Evolutionary conservation across 2,329 filamentous ascomycete species (phyloP), one percentile per base, ranked within the genome.

Genomic region (Aspergillus sp.): DNA sequence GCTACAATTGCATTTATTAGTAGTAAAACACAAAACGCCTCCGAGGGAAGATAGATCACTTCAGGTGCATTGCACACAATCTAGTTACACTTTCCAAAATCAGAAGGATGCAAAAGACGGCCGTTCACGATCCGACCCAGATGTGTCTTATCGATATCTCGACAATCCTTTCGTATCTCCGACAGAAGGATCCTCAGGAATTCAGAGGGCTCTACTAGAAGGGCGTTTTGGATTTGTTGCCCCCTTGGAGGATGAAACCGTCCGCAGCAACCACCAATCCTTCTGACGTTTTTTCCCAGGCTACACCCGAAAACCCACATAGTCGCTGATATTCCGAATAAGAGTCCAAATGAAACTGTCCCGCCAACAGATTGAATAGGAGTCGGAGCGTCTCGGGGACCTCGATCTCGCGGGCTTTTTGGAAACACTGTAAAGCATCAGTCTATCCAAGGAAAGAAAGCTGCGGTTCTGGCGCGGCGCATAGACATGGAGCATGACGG

Each of bases 281-380:
- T 0, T 67, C 60, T 3, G 55, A 53, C 16, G 63, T 61, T 46
- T 55, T n/a, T 7, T 36, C 16, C 20, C 55, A 69, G 3, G 67
- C 67, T 20, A 69, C 62, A 0, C 67, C 62, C 0, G 69, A 57
- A 29, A 65, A 63, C 2, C 57, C 49, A 18, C 63, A 70, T 12
- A 74, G 58, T 6, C 64, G 69, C 0, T 69, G 62, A 61, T 91
- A 92, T 55, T 90, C 82, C 0, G 74, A 59, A 49, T 79, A 84
- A 0, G 77, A 80, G 0, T 69, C 71, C 10, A 91, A 76, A 64
- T 91, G 91, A 0, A 91, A 77, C 56, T 89, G 86, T 0, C 89
- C 89, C 0, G 89, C 78, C 56, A 92, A 91, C 0, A 91, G 73
- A 49, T 89, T 88, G 0, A 91, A 78, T 57, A 85, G 78, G 0